Base-by-base conservation (phyloP, 257 asterid species). In the Parsonsia alboflavescens region DNA sequence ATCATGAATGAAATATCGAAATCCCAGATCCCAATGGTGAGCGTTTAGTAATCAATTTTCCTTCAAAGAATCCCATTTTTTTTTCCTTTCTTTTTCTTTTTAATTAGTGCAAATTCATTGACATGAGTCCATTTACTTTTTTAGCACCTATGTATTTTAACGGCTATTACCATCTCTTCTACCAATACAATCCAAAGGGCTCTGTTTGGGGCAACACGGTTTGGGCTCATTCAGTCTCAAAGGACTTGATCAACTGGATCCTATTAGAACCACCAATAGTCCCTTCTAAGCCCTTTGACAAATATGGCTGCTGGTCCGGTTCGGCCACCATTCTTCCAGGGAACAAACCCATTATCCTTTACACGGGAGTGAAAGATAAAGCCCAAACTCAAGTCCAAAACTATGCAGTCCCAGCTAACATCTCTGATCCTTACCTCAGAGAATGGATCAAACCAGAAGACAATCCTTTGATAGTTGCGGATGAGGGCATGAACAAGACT, bases 181-280 rank as follows among this genome's bases (percentile, higher is more conserved):
- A 84, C 53, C 88, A 86, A 28, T 82, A 84, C 73, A 86, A 86
- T 45, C 88, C 88, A 5, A 56, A 76, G 45, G 90, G 90, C 0
- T 75, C 88, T 0, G 80, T 84, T 0, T 86, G 90, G 90, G 87
- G 87, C 4, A 80, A 82, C 21, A 84, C 80, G 21, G 78, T 79
- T 9, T 86, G 90, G 90, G 90, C 79, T 68, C 90, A 86, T 77
- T 80, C 90, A 10, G 84, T 84, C 0, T 86, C 90, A 46, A 82
- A 2, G 2, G 90, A 86, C 82, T 36, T 84, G 54, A 82, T 86
- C n/a, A 80, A 86, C 15, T 86, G 90, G 90, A 80, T 80, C 48
- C 48, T 39, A 7, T 45, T 86, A 9, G 68, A 80, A 10, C 84
- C 83, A 13, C 88, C 82, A 24, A 68, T 86, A 5, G 65, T 42